Percentiles rank a stretch among this genome's conserved stretches.
Conservation (phyloP, 352 stramenopile species). For the Pythium sukuiense region DNA sequence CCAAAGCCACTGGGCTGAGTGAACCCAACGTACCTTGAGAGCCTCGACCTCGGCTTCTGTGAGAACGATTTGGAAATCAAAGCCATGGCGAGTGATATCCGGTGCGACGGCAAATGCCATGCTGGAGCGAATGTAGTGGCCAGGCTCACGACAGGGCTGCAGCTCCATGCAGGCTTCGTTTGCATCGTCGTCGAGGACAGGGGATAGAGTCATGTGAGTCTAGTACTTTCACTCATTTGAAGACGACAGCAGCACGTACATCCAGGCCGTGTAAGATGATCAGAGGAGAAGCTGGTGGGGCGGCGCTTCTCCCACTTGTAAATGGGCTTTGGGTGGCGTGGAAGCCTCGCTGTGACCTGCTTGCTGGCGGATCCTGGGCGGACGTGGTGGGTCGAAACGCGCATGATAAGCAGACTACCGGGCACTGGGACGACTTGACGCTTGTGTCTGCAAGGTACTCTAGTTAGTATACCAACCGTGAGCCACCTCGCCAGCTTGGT, state of each 20-base stretch:
- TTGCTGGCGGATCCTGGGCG: conserved; percentile 31
- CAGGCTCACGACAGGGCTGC: conserved; percentile 42
- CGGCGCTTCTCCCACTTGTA: conserved; percentile 58
- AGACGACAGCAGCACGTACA: conserved; percentile 26
- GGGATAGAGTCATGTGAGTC: no score
- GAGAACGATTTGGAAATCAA: conserved; percentile 64
- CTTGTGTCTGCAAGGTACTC: conserved; percentile 7
- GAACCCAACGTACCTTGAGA: conserved; percentile 43
- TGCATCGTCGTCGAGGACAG: conserved; percentile 39
- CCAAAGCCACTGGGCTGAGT: neutral
- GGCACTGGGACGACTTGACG: conserved; percentile 22
- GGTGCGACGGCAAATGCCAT: conserved; percentile 22
- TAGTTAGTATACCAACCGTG: no score
- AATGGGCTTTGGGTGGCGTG: conserved; percentile 44
- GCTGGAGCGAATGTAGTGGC: conserved; percentile 50
- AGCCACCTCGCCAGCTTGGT: no score
- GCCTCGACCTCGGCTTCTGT: conserved; percentile 57
- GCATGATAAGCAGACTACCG: conserved; percentile 37
- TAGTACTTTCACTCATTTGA: no score
- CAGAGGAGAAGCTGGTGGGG: conserved; percentile 13
- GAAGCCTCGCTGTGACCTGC: conserved; percentile 29
- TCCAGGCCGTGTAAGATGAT: conserved; percentile 7
- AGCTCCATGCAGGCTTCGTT: conserved; percentile 51
- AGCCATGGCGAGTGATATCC: conserved; percentile 8
- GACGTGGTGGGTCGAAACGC: conserved; percentile 23